These are phyloP conservation scores for Sporisorium reilianum DNA, from an alignment of 1,284 basidiomycete genomes.

Conservation along the genomic window DNA sequence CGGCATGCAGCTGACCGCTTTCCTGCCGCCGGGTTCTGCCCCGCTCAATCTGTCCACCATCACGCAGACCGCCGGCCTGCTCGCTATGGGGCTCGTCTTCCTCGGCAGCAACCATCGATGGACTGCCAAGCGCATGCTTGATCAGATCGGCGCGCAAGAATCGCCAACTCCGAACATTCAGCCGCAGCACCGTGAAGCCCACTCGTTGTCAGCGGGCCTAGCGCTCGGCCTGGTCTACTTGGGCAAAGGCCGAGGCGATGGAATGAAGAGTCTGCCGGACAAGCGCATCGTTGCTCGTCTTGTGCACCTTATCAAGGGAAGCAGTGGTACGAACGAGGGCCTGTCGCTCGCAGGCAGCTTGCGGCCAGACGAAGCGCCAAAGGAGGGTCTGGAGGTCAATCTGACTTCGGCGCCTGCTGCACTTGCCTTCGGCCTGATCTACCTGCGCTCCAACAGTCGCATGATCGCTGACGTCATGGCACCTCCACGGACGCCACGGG, in stretches of 20 bases:
- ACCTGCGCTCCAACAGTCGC: conserved; percentile 82
- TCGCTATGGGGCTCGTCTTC: conserved; percentile 90
- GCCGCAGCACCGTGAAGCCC: conserved; percentile 78
- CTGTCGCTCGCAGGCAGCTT: conserved; percentile 4
- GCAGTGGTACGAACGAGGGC: conserved; percentile 2
- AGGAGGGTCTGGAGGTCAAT: conserved; percentile 28
- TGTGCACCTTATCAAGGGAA: conserved; percentile 45
- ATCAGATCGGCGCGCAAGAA: conserved; percentile 83
- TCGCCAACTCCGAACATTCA: conserved; percentile 78
- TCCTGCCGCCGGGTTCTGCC: conserved; percentile 86
- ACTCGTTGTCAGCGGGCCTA: conserved; percentile 87
- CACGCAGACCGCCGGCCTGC: conserved; percentile 88
- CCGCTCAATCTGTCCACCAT: conserved; percentile 90
- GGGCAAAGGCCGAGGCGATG: conserved; percentile 73
- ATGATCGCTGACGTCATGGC: conserved; percentile 87
- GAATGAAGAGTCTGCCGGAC: conserved; percentile 57
- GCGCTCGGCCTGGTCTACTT: conserved; percentile 97
- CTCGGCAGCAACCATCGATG: conserved; percentile 86
- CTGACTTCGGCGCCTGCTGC: conserved; percentile 80
- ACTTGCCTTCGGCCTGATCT: conserved; percentile 91
- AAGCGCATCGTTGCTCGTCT: conserved; percentile 54
- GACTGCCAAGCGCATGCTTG: conserved; percentile 90
- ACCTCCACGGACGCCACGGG: conserved; percentile 82
- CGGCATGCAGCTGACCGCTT: conserved; percentile 90
- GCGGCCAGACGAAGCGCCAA: conserved; percentile 1